Conservation (phyloP, 306 rosid species). For the Carpinus viminea region DNA sequence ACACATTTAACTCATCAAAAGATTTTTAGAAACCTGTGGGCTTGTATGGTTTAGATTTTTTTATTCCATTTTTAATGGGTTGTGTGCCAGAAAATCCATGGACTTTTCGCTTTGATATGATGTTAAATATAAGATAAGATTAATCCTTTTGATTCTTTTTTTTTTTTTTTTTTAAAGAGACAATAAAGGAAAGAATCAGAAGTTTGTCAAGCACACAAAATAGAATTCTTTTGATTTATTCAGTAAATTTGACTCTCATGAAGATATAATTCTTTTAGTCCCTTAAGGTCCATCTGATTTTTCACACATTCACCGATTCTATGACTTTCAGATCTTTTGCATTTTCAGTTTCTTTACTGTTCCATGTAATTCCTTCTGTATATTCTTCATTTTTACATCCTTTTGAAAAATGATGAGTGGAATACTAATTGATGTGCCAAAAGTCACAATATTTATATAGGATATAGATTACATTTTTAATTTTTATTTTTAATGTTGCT, state of each 20-base stretch:
- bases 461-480: neutral
- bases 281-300: neutral
- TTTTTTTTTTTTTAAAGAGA: neutral
- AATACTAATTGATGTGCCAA: neutral
- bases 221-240: neutral
- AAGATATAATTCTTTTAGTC: neutral
- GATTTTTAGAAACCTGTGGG: neutral
- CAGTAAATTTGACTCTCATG: neutral
- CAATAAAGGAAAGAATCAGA: neutral
- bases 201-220: neutral
- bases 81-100: neutral
- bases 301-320: neutral
- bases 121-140: neutral
- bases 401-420: neutral
- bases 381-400: neutral
- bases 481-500: neutral
- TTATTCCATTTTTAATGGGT: neutral
- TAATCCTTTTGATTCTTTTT: neutral
- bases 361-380: neutral
- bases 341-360: neutral
- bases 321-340: neutral
- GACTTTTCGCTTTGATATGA: neutral
- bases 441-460: neutral
- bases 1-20: neutral
- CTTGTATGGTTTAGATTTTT: neutral